Base-by-base conservation (phyloP, 2,329 filamentous ascomycete genomes). In the Madurella fahalii region DNA sequence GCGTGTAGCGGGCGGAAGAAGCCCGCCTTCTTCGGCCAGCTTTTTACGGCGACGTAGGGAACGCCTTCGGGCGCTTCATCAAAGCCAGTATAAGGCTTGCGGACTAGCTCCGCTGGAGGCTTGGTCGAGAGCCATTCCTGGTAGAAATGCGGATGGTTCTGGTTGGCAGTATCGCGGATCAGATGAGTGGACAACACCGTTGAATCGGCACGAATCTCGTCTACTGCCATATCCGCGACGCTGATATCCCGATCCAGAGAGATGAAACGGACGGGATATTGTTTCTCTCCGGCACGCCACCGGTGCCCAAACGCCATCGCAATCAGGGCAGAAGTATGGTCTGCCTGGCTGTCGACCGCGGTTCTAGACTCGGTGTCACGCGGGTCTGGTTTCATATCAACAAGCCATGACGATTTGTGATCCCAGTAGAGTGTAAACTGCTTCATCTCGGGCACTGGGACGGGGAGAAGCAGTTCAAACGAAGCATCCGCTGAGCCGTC, bases 11-110 rank as follows among this genome's bases (percentile, higher is more conserved):
- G 67, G 57, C 85, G 82, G 5, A 89, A 73, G 47, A 85, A 83
- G 62, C 88, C 84, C 2, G 73, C 71, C 42, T 82, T 75, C 52
- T 75, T 79, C 0, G 82, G 77, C 67, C 81, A 81, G 41, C 67
- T 74, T 16, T 61, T 68, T 0, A 84, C 63, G 2, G 70, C 69
- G 2, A 85, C 56, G 62, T 84, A 82, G 0, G 77, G 72, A 0
- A 67, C 68, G n/a, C 82, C 69, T 2, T 66, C 63, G 0, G 76
- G 74, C 0, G 71, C 70, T 0, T 73, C 61, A 0, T 72, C 68
- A 41, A 74, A 76, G 1, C 66, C 66, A 1, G 58, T 56, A 43
- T 73, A 71, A 0, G 66, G 62, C 31, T 68, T 62, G 20, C 74
- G 70, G 0, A 83, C 71, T 7, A 71, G 59, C 1, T 74, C 66